These are phyloP conservation scores for Mycena maculata DNA, from an alignment of 768 basidiomycete genomes.

Conservation along the genomic window DNA sequence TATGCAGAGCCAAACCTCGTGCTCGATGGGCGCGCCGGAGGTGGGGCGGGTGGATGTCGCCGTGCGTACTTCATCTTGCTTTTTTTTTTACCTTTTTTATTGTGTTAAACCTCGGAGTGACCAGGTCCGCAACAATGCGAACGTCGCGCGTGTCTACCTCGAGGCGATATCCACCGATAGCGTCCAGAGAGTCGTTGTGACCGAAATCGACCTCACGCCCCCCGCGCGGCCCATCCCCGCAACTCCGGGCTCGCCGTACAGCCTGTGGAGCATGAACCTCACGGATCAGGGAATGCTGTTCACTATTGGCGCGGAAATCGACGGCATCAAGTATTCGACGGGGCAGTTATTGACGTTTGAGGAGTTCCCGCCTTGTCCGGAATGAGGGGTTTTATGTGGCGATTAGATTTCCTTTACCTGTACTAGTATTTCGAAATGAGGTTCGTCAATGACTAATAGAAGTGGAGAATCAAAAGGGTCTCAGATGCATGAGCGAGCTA, in stretches of 20 bases:
- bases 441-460: neutral
- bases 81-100: neutral
- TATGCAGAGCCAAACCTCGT: slow-evolving; percentile 15
- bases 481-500: too few relatives aligned
- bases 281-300: slow-evolving; percentile 2
- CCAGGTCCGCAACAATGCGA: slow-evolving; percentile 19
- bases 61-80: slow-evolving; percentile 8
- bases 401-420: slow-evolving; percentile 13
- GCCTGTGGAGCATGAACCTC: too few relatives aligned
- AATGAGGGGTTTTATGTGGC: neutral
- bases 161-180: neutral
- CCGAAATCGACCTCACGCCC: slow-evolving; percentile 5
- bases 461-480: too few relatives aligned
- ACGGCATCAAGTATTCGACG: slow-evolving; percentile 22
- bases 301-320: slow-evolving; percentile 19
- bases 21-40: neutral
- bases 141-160: slow-evolving; percentile 5
- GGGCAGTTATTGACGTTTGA: neutral
- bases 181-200: neutral
- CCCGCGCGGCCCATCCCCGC: neutral
- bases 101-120: neutral
- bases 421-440: slow-evolving; percentile 13
- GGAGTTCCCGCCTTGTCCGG: slow-evolving; percentile 11
- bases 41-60: slow-evolving; percentile 19
- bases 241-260: too few relatives aligned